Conservation (phyloP, 2,329 filamentous ascomycete genomes). For the Botryotinia narcissicola region DNA sequence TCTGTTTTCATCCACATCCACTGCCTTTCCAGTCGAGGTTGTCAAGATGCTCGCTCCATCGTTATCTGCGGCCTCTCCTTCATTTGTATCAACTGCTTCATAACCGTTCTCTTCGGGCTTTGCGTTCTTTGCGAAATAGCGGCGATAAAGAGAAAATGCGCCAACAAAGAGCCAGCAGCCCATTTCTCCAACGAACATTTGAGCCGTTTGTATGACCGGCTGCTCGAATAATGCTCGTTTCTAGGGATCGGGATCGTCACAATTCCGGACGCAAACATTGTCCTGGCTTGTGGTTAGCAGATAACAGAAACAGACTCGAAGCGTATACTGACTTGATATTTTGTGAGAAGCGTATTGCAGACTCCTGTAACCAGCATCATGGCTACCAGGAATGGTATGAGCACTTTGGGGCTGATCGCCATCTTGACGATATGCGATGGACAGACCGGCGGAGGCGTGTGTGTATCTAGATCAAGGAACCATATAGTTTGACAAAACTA, state of each 20-base stretch:
- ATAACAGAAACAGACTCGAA: background rate
- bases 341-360: slow-evolving; percentile 95
- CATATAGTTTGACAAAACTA: background rate
- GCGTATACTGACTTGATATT: slow-evolving; percentile 71
- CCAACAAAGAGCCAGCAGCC: slow-evolving; percentile 93
- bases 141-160: slow-evolving; percentile 62
- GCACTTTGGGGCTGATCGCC: slow-evolving; percentile 14
- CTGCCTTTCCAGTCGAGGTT: slow-evolving; percentile 50
- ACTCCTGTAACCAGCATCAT: slow-evolving; percentile 98
- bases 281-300: slow-evolving; percentile 54
- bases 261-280: slow-evolving; percentile 94
- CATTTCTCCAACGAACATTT: slow-evolving; percentile 98
- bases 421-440: slow-evolving; percentile 12
- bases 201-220: slow-evolving; percentile 90
- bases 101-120: slow-evolving; percentile 57
- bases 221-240: slow-evolving; percentile 80
- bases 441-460: background rate
- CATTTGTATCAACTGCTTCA: slow-evolving; percentile 56
- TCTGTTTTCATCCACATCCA: slow-evolving; percentile 54
- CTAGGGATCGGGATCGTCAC: slow-evolving; percentile 65
- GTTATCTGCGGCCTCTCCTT: slow-evolving; percentile 33
- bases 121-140: slow-evolving; percentile 48
- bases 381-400: slow-evolving; percentile 81
- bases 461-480: slow-evolving; percentile 5
- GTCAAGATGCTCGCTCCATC: slow-evolving; percentile 47